Evolutionary conservation across 345 rosid species (phyloP).

Genomic region (Luvunga scandens): DNA sequence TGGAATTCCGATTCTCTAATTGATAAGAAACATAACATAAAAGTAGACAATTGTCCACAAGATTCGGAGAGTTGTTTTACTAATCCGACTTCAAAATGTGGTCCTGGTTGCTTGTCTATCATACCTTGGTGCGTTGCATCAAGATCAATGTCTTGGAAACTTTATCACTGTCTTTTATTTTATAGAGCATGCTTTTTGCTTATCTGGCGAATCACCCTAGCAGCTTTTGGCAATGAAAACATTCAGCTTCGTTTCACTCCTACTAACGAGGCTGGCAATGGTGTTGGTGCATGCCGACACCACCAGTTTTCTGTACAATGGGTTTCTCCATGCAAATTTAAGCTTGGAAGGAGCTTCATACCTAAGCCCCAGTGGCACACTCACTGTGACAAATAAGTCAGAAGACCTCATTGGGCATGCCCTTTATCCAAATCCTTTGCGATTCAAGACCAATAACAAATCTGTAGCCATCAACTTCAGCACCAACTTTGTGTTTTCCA

Average conservation of each 20-base stretch:
- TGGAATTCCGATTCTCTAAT: too few relatives aligned
- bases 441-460: not conserved
- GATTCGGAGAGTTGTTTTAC: too few relatives aligned
- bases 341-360: not conserved
- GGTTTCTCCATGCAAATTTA: not conserved
- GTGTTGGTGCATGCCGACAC: not conserved
- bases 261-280: not conserved
- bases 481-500: constrained; percentile 35
- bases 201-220: not conserved
- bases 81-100: not conserved
- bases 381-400: not conserved
- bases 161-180: too few relatives aligned
- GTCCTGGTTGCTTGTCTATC: not conserved
- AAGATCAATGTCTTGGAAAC: not conserved
- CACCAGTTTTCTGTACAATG: not conserved
- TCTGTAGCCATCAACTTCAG: constrained; percentile 25
- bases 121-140: not conserved
- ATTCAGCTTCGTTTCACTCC: not conserved
- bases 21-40: too few relatives aligned
- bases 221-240: not conserved
- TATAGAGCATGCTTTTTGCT: not conserved
- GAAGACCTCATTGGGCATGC: not conserved
- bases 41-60: too few relatives aligned
- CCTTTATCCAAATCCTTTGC: not conserved
- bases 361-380: not conserved